A percentile compares a stretch with the other conserved stretches of the same genome.
These are phyloP conservation scores for Chalara sp. DNA, from an alignment of 2,329 filamentous ascomycete genomes.

Conservation along the genomic window DNA sequence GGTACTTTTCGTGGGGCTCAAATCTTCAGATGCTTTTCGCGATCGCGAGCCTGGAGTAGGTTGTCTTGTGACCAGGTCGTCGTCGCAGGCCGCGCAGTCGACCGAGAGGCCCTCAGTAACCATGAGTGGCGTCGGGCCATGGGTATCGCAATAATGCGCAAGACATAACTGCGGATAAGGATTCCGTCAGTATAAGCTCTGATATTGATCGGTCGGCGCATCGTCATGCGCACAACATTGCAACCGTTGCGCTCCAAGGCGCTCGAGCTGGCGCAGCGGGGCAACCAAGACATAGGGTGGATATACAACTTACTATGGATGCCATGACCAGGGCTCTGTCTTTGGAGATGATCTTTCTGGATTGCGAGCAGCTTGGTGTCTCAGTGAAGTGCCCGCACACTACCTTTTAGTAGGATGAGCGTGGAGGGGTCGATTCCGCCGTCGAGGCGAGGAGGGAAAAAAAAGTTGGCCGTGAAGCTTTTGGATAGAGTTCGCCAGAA, in stretches of 20 bases:
- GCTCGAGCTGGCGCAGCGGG: constrained; percentile 2
- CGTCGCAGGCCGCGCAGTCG: constrained; percentile 52
- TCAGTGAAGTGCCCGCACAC: too few species aligned
- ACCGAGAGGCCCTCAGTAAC: constrained; percentile 61
- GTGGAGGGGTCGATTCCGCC: too few species aligned
- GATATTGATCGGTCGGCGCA: not conserved
- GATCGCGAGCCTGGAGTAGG: constrained; percentile 21
- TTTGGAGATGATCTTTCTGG: too few species aligned
- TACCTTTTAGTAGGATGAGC: too few species aligned
- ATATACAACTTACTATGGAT: constrained; percentile 24
- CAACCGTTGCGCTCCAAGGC: constrained; percentile 8
- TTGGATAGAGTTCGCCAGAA: too few species aligned
- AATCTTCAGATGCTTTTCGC: constrained; percentile 15
- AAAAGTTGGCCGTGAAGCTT: too few species aligned
- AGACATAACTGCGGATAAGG: constrained; percentile 50
- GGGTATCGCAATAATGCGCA: constrained; percentile 64
- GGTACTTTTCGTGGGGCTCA: constrained; percentile 9
- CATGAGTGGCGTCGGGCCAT: constrained; percentile 64
- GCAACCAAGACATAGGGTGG: constrained; percentile 9
- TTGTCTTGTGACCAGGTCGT: constrained; percentile 19
- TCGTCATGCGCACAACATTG: constrained; percentile 3
- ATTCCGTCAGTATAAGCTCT: constrained; percentile 12
- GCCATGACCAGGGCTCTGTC: constrained; percentile 20
- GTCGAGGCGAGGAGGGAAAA: too few species aligned
- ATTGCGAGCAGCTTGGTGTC: too few species aligned